Conservation (phyloP, 345 rosid species). For the Gossypium australe region DNA sequence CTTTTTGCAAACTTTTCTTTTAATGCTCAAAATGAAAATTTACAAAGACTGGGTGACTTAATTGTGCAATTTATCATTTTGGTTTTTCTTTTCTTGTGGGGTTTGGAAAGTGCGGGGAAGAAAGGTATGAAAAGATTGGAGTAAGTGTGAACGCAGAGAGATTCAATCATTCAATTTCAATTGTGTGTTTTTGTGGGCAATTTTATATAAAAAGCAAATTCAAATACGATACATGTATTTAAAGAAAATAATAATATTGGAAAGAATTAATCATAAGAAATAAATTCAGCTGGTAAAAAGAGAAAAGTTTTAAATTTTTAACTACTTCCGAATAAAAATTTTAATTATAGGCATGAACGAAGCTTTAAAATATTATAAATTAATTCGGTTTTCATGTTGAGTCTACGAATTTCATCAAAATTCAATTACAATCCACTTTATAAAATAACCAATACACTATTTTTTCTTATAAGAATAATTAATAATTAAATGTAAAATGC, state of each 20-base stretch:
- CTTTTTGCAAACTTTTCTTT: no score
- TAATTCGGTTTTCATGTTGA: no score
- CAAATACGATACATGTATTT: neutral
- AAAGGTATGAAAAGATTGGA: neutral
- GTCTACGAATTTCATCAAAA: no score
- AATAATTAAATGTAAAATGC: no score
- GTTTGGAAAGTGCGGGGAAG: neutral
- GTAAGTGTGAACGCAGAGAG: conserved; percentile 23
- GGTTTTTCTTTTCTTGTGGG: neutral
- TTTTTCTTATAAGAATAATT: no score
- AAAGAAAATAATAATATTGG: neutral
- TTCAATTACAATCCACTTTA: no score
- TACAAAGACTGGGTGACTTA: no score
- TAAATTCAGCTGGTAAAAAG: neutral
- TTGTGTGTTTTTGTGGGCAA: neutral
- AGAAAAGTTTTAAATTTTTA: neutral
- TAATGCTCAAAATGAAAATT: no score
- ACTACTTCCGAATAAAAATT: no score
- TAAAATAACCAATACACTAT: no score
- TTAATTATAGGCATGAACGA: no score
- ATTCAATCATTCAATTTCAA: conserved; percentile 5
- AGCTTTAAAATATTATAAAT: no score
- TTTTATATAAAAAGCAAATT: neutral
- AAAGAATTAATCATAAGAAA: neutral
- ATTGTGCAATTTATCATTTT: neutral